Conservation (phyloP, 2,329 filamentous ascomycete species). For the Neonectria ditissima region DNA sequence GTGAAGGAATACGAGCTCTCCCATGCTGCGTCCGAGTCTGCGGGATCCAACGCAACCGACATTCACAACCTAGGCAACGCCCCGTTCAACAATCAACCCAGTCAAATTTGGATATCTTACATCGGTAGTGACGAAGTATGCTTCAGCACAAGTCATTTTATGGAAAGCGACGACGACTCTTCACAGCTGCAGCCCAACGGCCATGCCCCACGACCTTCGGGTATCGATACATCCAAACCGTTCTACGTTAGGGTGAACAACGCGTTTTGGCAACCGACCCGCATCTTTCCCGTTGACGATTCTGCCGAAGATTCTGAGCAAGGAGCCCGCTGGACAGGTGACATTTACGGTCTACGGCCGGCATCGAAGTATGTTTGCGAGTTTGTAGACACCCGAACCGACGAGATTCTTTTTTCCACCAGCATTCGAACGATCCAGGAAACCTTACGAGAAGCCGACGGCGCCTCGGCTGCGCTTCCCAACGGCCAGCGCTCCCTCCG, state of each 20-base stretch:
- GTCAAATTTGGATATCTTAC: conserved; percentile 84
- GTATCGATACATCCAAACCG: conserved; percentile 76
- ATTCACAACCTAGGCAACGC: conserved; percentile 82
- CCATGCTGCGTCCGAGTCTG: conserved; percentile 78
- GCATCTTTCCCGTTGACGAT: conserved; percentile 68
- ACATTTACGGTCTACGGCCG: conserved; percentile 76
- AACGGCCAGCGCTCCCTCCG: conserved; percentile 71
- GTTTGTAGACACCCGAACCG: conserved; percentile 76
- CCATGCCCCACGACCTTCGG: conserved; percentile 55
- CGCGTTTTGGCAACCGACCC: conserved; percentile 81
- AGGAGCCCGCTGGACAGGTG: conserved; percentile 75
- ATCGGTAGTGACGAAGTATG: conserved; percentile 82
- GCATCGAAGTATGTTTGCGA: conserved; percentile 83
- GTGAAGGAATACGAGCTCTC: conserved; percentile 91
- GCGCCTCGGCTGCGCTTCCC: conserved; percentile 47
- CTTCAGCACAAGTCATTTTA: conserved; percentile 78
- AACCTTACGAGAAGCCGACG: conserved; percentile 49
- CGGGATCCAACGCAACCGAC: conserved; percentile 79
- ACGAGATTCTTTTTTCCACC: conserved; percentile 75
- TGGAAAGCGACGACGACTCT: conserved; percentile 55
- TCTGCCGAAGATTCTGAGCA: conserved; percentile 48
- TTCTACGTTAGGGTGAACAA: conserved; percentile 85
- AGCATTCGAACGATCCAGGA: conserved; percentile 75
- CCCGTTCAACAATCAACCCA: conserved; percentile 76
- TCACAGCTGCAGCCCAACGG: conserved; percentile 40